phyloP scores from a whole-genome alignment of 768 basidiomycete genomes.

The Candolleomyces eurysporus region DNA sequence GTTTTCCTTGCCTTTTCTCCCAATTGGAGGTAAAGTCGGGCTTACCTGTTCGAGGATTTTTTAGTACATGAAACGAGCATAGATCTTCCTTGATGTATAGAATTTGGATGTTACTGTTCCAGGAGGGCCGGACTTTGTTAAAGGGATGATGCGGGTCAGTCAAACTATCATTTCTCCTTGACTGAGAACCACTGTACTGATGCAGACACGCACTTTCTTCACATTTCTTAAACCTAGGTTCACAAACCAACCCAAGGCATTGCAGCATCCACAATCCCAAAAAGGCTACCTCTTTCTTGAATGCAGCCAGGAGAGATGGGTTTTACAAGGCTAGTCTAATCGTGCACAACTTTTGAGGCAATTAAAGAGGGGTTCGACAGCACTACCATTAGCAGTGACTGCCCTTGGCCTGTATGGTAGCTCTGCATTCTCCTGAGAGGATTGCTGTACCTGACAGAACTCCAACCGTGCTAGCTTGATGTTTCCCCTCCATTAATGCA shows the following conservation, averaged over 20 bases:
- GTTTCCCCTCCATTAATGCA: too few relatives aligned
- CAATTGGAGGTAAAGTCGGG: neutral
- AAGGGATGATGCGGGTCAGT: slow-evolving; percentile 61
- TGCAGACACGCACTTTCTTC: neutral
- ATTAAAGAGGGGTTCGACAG: too few relatives aligned
- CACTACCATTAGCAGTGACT: too few relatives aligned
- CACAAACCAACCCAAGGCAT: slow-evolving; percentile 48
- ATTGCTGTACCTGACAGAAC: too few relatives aligned
- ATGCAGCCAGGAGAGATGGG: slow-evolving; percentile 53
- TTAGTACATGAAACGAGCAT: slow-evolving; percentile 53
- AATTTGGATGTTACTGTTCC: slow-evolving; percentile 55
- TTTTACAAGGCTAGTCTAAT: slow-evolving; percentile 67
- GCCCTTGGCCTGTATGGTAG: too few relatives aligned
- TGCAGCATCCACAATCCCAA: slow-evolving; percentile 63
- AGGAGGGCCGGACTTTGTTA: slow-evolving; percentile 36
- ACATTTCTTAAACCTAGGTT: slow-evolving; percentile 43
- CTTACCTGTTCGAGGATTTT: neutral
- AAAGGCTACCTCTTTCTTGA: slow-evolving; percentile 57
- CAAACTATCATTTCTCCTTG: neutral
- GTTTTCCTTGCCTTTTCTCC: neutral
- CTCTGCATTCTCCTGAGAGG: too few relatives aligned
- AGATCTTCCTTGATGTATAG: slow-evolving; percentile 60
- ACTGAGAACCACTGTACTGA: too few relatives aligned
- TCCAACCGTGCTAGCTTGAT: too few relatives aligned
- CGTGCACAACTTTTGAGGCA: slow-evolving; percentile 4